A percentile compares a stretch with the other conserved stretches of the same genome.
These are phyloP conservation scores for Physaria fendleri DNA, from an alignment of 345 rosid genomes.

Conservation along the genomic window DNA sequence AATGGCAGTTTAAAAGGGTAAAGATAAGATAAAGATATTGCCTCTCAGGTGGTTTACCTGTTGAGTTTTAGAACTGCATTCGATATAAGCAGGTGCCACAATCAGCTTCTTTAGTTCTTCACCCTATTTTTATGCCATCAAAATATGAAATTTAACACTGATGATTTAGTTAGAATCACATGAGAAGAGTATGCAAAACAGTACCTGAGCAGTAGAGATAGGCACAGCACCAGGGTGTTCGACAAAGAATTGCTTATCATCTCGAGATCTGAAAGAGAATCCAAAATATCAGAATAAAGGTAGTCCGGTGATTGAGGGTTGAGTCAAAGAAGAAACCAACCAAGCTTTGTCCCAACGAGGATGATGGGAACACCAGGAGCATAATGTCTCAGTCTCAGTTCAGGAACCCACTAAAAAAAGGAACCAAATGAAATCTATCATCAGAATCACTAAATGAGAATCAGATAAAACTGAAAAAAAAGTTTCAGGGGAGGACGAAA, in stretches of 20 bases:
- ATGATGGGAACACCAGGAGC: conserved; percentile 82
- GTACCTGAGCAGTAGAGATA: conserved; percentile 70
- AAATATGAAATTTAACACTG: neutral
- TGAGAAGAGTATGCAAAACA: neutral
- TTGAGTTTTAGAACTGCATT: conserved; percentile 89
- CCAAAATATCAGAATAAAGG: neutral
- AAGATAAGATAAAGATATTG: neutral
- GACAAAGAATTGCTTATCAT: conserved; percentile 58
- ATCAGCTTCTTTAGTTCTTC: conserved; percentile 76
- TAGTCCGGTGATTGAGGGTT: neutral
- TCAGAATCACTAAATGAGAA: neutral
- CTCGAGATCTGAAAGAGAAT: conserved; percentile 62
- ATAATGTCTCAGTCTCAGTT: conserved; percentile 89
- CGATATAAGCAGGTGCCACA: conserved; percentile 76
- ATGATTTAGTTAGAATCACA: neutral
- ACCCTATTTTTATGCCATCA: conserved; percentile 39
- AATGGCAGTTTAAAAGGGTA: neutral
- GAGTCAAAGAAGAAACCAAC: neutral
- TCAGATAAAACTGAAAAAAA: neutral
- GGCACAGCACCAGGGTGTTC: conserved; percentile 81
- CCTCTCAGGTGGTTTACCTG: conserved; percentile 39
- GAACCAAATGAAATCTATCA: neutral
- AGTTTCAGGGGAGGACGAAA: neutral
- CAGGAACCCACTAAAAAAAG: conserved; percentile 79
- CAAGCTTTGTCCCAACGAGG: conserved; percentile 70